These are phyloP conservation scores for Phaffomyces antillensis DNA, from an alignment of 805 yeast genomes.

Conservation along the genomic window DNA sequence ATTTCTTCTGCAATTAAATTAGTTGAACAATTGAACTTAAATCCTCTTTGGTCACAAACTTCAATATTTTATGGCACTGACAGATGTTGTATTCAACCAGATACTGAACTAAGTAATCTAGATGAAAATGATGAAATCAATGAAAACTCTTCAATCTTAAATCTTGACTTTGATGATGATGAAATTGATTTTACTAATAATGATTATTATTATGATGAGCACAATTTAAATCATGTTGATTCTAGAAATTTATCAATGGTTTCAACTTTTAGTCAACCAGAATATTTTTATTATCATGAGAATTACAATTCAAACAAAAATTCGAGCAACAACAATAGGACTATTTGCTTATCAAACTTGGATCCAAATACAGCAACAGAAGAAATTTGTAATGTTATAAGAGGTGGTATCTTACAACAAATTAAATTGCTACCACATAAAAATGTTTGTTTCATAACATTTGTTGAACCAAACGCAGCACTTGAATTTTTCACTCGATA, in stretches of 20 bases:
- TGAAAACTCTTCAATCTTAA: not conserved
- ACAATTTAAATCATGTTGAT: slow-evolving; percentile 65
- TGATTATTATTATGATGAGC: slow-evolving; percentile 1
- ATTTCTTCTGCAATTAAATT: slow-evolving; percentile 80
- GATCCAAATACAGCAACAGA: slow-evolving; percentile 59
- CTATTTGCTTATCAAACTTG: slow-evolving; percentile 62
- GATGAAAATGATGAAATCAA: not conserved
- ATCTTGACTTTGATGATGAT: not conserved
- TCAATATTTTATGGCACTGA: slow-evolving; percentile 90
- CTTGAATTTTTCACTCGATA: slow-evolving; percentile 57
- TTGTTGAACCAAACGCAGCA: slow-evolving; percentile 57
- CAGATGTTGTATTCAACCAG: slow-evolving; percentile 53
- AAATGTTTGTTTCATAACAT: slow-evolving; percentile 62
- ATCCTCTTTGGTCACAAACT: slow-evolving; percentile 59
- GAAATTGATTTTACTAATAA: not conserved
- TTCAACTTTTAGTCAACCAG: slow-evolving; percentile 50
- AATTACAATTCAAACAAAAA: no score
- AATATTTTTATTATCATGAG: no score
- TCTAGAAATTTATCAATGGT: slow-evolving; percentile 93
- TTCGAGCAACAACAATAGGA: slow-evolving; percentile 39
- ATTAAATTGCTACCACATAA: slow-evolving; percentile 46
- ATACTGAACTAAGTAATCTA: not conserved
- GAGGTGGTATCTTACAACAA: slow-evolving; percentile 69
- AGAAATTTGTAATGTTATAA: slow-evolving; percentile 66
- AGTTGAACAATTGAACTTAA: slow-evolving; percentile 67